phyloP scores from a whole-genome alignment of 2,329 filamentous ascomycete species.

The Cytospora piceae region DNA sequence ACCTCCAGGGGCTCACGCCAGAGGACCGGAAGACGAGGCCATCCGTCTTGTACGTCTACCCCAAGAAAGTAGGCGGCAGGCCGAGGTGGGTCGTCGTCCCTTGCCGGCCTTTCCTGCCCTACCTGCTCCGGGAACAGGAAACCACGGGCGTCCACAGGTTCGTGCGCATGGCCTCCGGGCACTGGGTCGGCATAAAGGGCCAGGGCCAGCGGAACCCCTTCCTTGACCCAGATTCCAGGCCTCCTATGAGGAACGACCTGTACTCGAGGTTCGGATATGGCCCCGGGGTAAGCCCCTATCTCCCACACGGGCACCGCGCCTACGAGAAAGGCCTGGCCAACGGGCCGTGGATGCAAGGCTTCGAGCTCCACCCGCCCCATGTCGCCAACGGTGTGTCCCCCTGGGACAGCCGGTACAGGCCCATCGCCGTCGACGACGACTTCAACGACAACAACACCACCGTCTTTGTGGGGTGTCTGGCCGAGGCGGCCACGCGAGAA shows the following conservation, averaged over 20 bases:
- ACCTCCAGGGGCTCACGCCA: background rate
- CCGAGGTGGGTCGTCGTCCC: background rate
- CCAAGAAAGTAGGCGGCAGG: background rate
- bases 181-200: background rate
- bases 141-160: background rate
- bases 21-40: background rate
- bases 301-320: background rate
- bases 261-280: background rate
- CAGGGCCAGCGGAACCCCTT: background rate
- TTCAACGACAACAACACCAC: background rate
- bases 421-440: too few relatives aligned
- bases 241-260: background rate
- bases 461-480: slow-evolving; percentile 3
- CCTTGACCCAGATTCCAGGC: background rate
- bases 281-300: background rate
- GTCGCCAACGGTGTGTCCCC: background rate
- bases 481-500: background rate
- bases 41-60: background rate
- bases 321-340: background rate
- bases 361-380: background rate
- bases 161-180: background rate
- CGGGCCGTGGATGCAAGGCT: background rate
- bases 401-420: too few relatives aligned
- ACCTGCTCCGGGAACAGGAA: background rate
- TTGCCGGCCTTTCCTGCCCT: background rate